phyloP scores from a whole-genome alignment of 306 rosid genomes.

The Dryas drummondii region DNA sequence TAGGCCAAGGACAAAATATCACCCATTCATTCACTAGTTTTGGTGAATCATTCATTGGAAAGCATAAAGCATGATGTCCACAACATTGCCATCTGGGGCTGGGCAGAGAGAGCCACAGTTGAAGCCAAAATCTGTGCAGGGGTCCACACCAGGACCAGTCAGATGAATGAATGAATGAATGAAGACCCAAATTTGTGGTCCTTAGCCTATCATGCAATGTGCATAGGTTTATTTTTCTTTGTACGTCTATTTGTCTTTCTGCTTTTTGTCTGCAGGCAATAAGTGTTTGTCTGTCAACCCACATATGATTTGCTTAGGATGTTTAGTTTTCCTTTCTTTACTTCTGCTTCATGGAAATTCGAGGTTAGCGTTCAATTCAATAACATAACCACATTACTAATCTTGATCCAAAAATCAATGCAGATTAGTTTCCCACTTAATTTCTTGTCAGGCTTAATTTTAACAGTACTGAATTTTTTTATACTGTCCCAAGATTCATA shows the following conservation, averaged over 20 bases:
- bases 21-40: not conserved
- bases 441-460: too few species aligned
- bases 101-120: not conserved
- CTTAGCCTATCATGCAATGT: slow-evolving; percentile 6
- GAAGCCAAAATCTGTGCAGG: slow-evolving; percentile 11
- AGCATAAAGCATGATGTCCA: not conserved
- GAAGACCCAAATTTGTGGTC: slow-evolving; percentile 25
- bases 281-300: not conserved
- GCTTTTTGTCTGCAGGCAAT: slow-evolving; percentile 4
- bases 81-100: not conserved
- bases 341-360: too few species aligned
- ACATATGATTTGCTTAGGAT: not conserved
- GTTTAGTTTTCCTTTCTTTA: not conserved
- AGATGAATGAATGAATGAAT: not conserved
- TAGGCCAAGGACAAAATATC: not conserved
- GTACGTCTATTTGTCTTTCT: not conserved
- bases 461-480: too few species aligned
- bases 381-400: too few species aligned
- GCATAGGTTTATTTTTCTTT: not conserved
- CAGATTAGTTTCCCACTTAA: not conserved
- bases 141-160: slow-evolving; percentile 30
- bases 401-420: not conserved
- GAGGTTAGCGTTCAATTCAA: too few species aligned
- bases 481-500: too few species aligned
- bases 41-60: not conserved